These are phyloP conservation scores for Lyophyllum semitale DNA, from an alignment of 768 basidiomycete genomes.

Conservation along the genomic window DNA sequence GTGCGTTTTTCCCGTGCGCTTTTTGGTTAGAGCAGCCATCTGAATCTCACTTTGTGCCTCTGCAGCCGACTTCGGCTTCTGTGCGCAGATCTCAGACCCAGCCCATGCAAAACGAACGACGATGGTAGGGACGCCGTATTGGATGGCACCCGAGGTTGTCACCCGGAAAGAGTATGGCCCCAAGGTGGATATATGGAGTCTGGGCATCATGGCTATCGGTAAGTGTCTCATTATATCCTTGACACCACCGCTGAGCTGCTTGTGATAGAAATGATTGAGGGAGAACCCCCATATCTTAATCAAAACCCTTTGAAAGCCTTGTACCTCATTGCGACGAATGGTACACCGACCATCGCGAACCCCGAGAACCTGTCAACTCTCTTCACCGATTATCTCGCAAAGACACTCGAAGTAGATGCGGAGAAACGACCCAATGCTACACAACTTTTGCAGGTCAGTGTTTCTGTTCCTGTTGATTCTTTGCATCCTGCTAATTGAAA, in stretches of 20 bases:
- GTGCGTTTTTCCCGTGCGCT: constrained; percentile 51
- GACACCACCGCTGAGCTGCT: not conserved
- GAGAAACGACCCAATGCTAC: constrained; percentile 91
- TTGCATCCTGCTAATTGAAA: constrained; percentile 4
- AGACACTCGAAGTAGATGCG: constrained; percentile 90
- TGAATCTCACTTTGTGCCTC: constrained; percentile 4
- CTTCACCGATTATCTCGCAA: constrained; percentile 88
- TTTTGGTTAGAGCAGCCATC: not conserved
- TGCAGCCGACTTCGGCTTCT: constrained; percentile 97
- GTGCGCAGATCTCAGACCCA: constrained; percentile 92
- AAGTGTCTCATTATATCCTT: constrained; percentile 26
- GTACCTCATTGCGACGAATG: constrained; percentile 97
- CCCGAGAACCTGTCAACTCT: constrained; percentile 70
- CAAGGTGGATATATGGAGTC: constrained; percentile 97
- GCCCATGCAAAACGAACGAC: constrained; percentile 91
- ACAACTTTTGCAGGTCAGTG: constrained; percentile 70
- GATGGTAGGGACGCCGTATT: constrained; percentile 98
- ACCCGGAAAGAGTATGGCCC: constrained; percentile 97
- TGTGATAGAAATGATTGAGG: constrained; percentile 91
- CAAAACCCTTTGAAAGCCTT: constrained; percentile 96
- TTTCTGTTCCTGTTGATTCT: not conserved
- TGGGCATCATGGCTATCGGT: constrained; percentile 97
- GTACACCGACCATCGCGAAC: constrained; percentile 94
- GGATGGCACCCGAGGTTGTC: constrained; percentile 99
- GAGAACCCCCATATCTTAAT: constrained; percentile 94